Evolutionary conservation across 768 basidiomycete species (phyloP).

Genomic region (Mycena belliarum): DNA sequence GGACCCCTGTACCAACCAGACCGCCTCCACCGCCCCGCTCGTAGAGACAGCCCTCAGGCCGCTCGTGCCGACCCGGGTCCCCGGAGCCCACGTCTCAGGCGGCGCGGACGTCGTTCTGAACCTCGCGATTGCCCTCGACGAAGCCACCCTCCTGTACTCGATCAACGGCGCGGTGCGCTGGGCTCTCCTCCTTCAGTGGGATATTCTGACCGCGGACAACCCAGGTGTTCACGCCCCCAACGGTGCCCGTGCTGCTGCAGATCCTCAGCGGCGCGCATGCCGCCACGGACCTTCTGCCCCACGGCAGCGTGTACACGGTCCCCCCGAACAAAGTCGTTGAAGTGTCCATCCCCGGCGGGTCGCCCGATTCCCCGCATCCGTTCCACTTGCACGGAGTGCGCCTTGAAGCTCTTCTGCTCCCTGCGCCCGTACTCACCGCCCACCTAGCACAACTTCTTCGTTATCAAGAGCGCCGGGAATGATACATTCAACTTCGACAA

Average conservation of each 20-base stretch:
- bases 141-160: not conserved
- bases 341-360: constrained; percentile 41
- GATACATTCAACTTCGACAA: constrained; percentile 37
- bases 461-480: no score
- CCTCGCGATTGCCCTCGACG: constrained; percentile 7
- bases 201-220: no score
- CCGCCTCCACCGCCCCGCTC: constrained; percentile 20
- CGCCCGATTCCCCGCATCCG: constrained; percentile 35
- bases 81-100: constrained; percentile 28
- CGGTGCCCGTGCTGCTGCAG: no score
- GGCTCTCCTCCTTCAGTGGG: no score
- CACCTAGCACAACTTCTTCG: no score
- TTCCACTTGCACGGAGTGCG: constrained; percentile 35
- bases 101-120: constrained; percentile 15
- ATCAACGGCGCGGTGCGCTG: constrained; percentile 11
- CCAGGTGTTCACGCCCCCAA: constrained; percentile 50
- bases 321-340: constrained; percentile 49
- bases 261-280: constrained; percentile 45
- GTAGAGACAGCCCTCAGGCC: constrained; percentile 26
- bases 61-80: no score
- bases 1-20: constrained; percentile 26
- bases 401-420: not conserved
- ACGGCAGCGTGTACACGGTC: constrained; percentile 43
- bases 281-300: constrained; percentile 40
- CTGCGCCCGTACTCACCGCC: no score